A percentile compares a stretch with the other conserved stretches of the same genome.
Conservation (phyloP, 805 yeast species). For the Candida fluviatilis region DNA sequence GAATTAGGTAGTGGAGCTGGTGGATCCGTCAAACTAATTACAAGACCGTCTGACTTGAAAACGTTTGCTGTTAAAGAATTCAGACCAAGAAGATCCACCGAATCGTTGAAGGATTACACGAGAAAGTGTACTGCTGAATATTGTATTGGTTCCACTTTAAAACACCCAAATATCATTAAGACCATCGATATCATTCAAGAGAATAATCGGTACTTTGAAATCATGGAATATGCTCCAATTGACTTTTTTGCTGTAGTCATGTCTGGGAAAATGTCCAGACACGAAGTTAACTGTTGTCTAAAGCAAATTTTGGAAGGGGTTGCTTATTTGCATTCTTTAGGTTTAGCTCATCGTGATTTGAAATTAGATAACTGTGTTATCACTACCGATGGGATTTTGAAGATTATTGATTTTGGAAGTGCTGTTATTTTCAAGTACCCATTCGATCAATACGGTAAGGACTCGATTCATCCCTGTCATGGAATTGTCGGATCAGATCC, state of each 20-base stretch:
- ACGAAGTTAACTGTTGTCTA: slow-evolving; percentile 84
- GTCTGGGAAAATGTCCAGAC: slow-evolving; percentile 80
- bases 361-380: slow-evolving; percentile 92
- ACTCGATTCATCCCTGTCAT: slow-evolving; percentile 64
- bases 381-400: slow-evolving; percentile 75
- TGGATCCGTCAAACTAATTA: slow-evolving; percentile 77
- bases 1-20: slow-evolving; percentile 95
- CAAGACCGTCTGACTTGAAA: slow-evolving; percentile 58
- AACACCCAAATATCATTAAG: slow-evolving; percentile 86
- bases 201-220: slow-evolving; percentile 79
- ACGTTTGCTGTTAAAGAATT: slow-evolving; percentile 93
- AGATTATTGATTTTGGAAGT: slow-evolving; percentile 89
- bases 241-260: slow-evolving; percentile 92
- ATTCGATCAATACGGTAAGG: slow-evolving; percentile 49
- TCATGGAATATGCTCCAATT: slow-evolving; percentile 92
- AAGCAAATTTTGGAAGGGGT: slow-evolving; percentile 82
- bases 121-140: slow-evolving; percentile 92
- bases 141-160: slow-evolving; percentile 86
- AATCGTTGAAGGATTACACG: slow-evolving; percentile 79
- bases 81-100: slow-evolving; percentile 68
- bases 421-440: slow-evolving; percentile 92
- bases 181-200: slow-evolving; percentile 91
- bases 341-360: slow-evolving; percentile 87
- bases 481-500: slow-evolving; percentile 88
- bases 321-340: slow-evolving; percentile 75